Evolutionary conservation across 2,329 filamentous ascomycete genomes (phyloP).

Genomic region (Grosmannia huntii): DNA sequence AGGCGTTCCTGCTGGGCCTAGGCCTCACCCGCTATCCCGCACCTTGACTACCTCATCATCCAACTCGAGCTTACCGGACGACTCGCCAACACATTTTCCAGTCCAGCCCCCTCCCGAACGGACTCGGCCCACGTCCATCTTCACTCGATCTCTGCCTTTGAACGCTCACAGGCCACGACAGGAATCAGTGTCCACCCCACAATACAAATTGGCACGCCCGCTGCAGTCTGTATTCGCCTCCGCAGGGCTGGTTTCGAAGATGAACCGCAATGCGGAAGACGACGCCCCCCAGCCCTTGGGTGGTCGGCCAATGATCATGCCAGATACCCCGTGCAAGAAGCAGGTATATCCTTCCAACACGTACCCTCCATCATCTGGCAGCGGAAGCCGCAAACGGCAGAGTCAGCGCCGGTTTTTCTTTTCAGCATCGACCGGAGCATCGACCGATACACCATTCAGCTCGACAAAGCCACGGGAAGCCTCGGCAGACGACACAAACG

Average conservation of each 20-base stretch:
- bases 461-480: constrained; percentile 34
- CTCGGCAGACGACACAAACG: constrained; percentile 14
- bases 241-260: constrained; percentile 88
- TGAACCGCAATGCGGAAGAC: constrained; percentile 71
- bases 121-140: constrained; percentile 32
- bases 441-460: constrained; percentile 62
- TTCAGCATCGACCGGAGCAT: constrained; percentile 39
- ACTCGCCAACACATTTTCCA: constrained; percentile 53
- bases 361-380: constrained; percentile 46
- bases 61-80: constrained; percentile 62
- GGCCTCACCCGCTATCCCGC: constrained; percentile 73
- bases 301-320: constrained; percentile 56
- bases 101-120: constrained; percentile 37
- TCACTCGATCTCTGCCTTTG: constrained; percentile 65
- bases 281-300: constrained; percentile 34
- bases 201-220: constrained; percentile 66
- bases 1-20: constrained; percentile 21
- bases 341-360: constrained; percentile 57
- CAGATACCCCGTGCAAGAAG: constrained; percentile 94
- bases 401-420: constrained; percentile 44
- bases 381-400: constrained; percentile 42
- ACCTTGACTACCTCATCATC: constrained; percentile 81
- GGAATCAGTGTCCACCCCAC: constrained; percentile 53
- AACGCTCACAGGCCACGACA: constrained; percentile 38
- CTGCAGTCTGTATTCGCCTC: constrained; percentile 82